Evolutionary conservation across 129 eudicot genomes (phyloP).

Genomic region (Cynara cardunculus): DNA sequence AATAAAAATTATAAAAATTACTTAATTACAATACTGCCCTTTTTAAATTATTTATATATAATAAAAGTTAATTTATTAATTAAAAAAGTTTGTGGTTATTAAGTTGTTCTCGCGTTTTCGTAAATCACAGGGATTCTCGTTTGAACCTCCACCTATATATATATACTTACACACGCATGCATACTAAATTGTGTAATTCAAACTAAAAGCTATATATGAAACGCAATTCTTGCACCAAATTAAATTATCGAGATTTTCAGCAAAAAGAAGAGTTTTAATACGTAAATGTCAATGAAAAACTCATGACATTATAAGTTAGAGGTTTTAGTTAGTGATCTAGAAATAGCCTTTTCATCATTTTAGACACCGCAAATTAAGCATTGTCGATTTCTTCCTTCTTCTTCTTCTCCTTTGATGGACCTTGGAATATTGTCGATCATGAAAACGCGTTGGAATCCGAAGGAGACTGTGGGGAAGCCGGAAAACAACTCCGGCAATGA

Average conservation of each 20-base stretch:
- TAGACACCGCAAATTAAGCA: background rate
- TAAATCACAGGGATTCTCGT: no score
- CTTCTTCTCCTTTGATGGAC: background rate
- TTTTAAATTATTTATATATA: no score
- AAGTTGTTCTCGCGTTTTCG: no score
- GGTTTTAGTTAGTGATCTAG: background rate
- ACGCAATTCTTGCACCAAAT: background rate
- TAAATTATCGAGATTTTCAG: background rate
- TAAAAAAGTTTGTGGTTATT: no score
- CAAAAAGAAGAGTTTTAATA: background rate
- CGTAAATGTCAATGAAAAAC: background rate
- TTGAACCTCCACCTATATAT: no score
- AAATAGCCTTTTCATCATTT: background rate
- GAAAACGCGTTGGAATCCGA: background rate
- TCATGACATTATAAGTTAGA: background rate
- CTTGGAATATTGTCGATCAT: slow-evolving; percentile 6
- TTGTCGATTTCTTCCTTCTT: background rate
- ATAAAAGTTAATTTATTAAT: no score
- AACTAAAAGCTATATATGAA: background rate
- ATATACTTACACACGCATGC: no score
- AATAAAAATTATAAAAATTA: no score
- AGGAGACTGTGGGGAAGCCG: background rate
- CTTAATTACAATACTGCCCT: no score
- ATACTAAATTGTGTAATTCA: background rate
- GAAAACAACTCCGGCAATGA: background rate